phyloP scores from a whole-genome alignment of 2,329 filamentous ascomycete genomes.

The Dothideomycetidae sp. region DNA sequence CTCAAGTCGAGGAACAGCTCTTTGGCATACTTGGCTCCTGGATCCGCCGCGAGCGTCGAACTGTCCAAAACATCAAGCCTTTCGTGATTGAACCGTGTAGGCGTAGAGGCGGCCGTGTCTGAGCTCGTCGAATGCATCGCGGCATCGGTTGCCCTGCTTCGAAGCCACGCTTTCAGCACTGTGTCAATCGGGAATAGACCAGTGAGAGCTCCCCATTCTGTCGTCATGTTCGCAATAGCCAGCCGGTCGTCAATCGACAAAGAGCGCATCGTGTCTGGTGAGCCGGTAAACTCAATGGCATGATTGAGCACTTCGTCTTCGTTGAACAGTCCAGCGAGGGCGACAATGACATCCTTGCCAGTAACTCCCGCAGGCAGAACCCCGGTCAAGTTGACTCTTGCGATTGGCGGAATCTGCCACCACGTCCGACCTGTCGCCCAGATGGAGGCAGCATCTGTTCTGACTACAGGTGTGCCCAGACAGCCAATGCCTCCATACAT shows the following conservation, averaged over 20 bases:
- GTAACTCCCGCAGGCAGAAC: constrained; percentile 64
- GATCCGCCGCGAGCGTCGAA: constrained; percentile 55
- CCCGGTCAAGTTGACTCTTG: constrained; percentile 65
- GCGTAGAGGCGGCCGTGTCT: constrained; percentile 24
- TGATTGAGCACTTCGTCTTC: constrained; percentile 84
- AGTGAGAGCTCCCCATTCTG: constrained; percentile 62
- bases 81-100: constrained; percentile 55
- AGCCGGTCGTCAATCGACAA: constrained; percentile 60
- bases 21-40: constrained; percentile 70
- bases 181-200: constrained; percentile 71
- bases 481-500: constrained; percentile 71
- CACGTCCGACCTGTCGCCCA: constrained; percentile 74
- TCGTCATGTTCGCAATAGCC: constrained; percentile 68
- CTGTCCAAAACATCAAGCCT: constrained; percentile 57
- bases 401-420: constrained; percentile 80
- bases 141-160: constrained; percentile 58
- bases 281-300: constrained; percentile 73
- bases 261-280: constrained; percentile 59
- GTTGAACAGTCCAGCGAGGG: constrained; percentile 74
- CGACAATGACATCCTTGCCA: constrained; percentile 88
- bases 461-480: constrained; percentile 66
- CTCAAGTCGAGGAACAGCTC: constrained; percentile 67
- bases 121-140: constrained; percentile 43
- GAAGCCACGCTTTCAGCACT: constrained; percentile 57
- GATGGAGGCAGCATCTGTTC: constrained; percentile 75